Conservation (phyloP, 1,284 basidiomycete genomes). For the Coriolopsis trogii region DNA sequence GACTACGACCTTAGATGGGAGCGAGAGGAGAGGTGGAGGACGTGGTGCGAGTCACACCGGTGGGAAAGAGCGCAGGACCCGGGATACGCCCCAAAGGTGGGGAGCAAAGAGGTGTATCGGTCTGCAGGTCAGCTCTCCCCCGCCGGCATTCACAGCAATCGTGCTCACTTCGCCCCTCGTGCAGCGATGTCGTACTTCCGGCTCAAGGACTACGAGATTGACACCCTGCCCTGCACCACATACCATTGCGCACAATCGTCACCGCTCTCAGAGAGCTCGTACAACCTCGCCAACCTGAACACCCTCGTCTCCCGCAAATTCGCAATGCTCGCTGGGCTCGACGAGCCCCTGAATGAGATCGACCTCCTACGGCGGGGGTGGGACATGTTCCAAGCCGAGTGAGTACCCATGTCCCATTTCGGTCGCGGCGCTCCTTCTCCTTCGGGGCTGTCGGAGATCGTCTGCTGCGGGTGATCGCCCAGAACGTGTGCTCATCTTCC, state of each 20-base stretch:
- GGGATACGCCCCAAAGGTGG: constrained; percentile 4
- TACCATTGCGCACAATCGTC: constrained; percentile 2
- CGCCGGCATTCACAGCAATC: background rate
- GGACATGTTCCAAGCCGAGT: constrained; percentile 1
- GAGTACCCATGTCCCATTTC: no score
- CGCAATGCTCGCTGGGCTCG: constrained; percentile 6
- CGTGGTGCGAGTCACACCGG: constrained; percentile 4
- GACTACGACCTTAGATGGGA: no score
- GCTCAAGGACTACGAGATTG: constrained; percentile 9
- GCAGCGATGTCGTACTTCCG: constrained; percentile 9
- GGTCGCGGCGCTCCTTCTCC: no score
- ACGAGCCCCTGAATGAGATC: constrained; percentile 2
- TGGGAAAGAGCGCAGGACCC: constrained; percentile 6
- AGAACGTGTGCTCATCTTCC: no score
- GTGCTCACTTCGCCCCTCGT: background rate
- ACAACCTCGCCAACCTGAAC: constrained; percentile 3
- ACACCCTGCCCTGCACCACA: constrained; percentile 2
- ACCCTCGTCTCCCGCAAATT: constrained; percentile 12
- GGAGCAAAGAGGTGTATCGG: constrained; percentile 6
- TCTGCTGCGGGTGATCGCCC: background rate
- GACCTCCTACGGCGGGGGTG: constrained; percentile 7
- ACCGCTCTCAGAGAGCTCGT: background rate
- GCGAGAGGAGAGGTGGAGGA: constrained; percentile 5
- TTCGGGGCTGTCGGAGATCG: no score
- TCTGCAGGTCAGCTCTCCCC: constrained; percentile 8